phyloP scores from a whole-genome alignment of 495 filamentous ascomycete genomes.

The Terfezia claveryi region DNA sequence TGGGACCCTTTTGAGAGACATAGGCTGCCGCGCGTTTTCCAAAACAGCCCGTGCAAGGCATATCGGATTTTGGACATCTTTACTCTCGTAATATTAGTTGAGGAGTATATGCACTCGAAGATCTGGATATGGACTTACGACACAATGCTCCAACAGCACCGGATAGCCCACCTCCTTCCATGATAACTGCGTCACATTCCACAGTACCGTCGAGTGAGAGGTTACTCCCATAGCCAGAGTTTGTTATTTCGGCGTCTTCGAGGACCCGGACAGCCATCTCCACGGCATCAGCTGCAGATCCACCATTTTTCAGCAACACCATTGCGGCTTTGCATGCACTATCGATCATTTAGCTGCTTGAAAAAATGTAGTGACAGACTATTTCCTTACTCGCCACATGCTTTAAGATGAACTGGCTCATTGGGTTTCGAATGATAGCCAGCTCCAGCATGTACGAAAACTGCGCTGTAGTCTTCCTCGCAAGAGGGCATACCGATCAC shows the following conservation, averaged over 20 bases:
- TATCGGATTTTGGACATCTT: conserved; percentile 85
- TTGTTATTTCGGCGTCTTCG: conserved; percentile 87
- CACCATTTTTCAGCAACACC: conserved; percentile 52
- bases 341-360: neutral
- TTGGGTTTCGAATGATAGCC: conserved; percentile 81
- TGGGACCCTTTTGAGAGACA: conserved; percentile 69
- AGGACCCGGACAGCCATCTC: conserved; percentile 70
- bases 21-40: conserved; percentile 42
- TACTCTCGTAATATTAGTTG: conserved; percentile 1
- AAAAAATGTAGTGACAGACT: neutral
- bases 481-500: neutral
- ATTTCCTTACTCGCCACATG: conserved; percentile 59
- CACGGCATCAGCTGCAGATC: conserved; percentile 68
- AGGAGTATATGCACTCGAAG: neutral
- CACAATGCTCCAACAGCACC: conserved; percentile 78
- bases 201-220: conserved; percentile 72
- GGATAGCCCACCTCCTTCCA: conserved; percentile 76
- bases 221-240: conserved; percentile 90
- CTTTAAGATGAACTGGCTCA: conserved; percentile 57
- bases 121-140: conserved; percentile 34
- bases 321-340: conserved; percentile 70
- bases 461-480: conserved; percentile 24
- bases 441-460: conserved; percentile 89
- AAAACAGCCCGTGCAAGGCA: conserved; percentile 63
- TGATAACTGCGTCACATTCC: conserved; percentile 80